Base-by-base conservation (phyloP, 805 yeast species). In the Ogataea salicorniae region DNA sequence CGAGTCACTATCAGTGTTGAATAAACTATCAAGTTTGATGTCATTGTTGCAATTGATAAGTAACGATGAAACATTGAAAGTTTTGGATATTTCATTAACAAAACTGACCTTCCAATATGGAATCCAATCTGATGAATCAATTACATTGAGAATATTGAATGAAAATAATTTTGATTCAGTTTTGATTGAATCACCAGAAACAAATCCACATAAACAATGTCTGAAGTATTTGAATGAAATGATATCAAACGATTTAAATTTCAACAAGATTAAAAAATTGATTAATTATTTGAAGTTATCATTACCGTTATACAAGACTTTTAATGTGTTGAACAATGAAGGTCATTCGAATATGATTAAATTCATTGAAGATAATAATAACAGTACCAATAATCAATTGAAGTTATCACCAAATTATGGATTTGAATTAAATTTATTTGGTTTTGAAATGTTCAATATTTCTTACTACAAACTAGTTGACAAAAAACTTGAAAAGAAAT, bases 61-160 rank as follows among this genome's bases (percentile, higher is more conserved):
- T 23, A 56, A 53, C 34, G 68, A 66, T 43, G 46, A 56, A 7
- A 45, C 57, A 8, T 49, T 66, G 38, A 55, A 56, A 23, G 60
- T 65, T 33, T 55, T 53, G 9, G 53, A 61, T 26, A 60, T 65
- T 13, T 58, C 64, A 8, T 49, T 66, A 20, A 52, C 62, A 26
- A 47, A 55, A 26, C 55, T 67, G 11, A 49, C 62, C 2, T 67
- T 67, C 38, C 67, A 62, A 47, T 67, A 67, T 48, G 71, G 70
- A 1, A 23, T 45, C 1, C 51, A 46, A 4, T 16, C 47, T 4
- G 54, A 56, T 22, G 70, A 66, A 46, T 51, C 49, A 20, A 52
- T 66, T 9, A 55, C 66, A 2, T 42, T 66, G 34, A 56, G 57
- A 11, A 46, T 66, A 4, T 41, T 55, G 29, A 49, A 49, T 23